Conservation (phyloP, 768 basidiomycete species). For the Pholiota microspora region DNA sequence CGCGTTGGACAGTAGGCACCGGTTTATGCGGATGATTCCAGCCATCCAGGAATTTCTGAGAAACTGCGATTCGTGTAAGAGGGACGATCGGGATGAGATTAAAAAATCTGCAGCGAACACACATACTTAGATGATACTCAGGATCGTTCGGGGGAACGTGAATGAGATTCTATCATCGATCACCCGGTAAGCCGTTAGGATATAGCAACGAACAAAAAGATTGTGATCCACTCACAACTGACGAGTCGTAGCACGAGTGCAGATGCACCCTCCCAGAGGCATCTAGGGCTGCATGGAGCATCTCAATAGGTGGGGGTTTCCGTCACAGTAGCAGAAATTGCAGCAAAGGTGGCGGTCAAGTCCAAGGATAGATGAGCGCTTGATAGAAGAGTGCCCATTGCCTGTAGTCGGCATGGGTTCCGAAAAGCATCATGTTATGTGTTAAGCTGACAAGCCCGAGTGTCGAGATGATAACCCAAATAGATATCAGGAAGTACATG, state of each 20-base stretch:
- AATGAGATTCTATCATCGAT: conserved; percentile 21
- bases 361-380: background rate
- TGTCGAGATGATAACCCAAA: too few relatives aligned
- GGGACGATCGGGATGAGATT: background rate
- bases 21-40: conserved; percentile 26
- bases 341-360: background rate
- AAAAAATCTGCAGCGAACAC: background rate
- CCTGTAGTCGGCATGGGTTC: background rate
- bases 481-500: too few relatives aligned
- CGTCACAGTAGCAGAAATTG: background rate
- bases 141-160: conserved; percentile 18
- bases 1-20: conserved; percentile 20
- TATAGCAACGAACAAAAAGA: too few relatives aligned
- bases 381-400: background rate
- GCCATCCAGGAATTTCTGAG: conserved; percentile 21
- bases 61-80: conserved; percentile 13
- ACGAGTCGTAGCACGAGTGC: conserved; percentile 20
- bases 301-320: background rate
- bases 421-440: background rate
- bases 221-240: conserved; percentile 13
- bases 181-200: too few relatives aligned
- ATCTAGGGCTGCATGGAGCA: conserved; percentile 26
- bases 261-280: conserved; percentile 24
- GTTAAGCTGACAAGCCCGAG: background rate
- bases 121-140: conserved; percentile 21